These are phyloP conservation scores for Juglanconis juglandina DNA, from an alignment of 2,329 filamentous ascomycete genomes.

Conservation along the genomic window DNA sequence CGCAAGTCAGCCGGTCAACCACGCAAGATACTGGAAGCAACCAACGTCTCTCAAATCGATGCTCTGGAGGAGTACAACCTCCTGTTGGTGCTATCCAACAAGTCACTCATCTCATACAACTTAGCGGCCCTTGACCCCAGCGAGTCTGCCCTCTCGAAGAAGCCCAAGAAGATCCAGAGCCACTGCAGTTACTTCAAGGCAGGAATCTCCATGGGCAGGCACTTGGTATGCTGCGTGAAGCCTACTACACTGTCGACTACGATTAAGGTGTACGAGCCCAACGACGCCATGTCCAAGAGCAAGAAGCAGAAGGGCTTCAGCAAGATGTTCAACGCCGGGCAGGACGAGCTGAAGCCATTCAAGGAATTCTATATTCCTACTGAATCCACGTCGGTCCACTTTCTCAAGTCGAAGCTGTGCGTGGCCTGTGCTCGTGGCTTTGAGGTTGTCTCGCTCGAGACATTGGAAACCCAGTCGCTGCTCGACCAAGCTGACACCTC, in stretches of 20 bases:
- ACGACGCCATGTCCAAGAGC: constrained; percentile 87
- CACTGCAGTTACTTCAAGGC: constrained; percentile 99
- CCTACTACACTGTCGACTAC: constrained; percentile 89
- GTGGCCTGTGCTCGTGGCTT: constrained; percentile 94
- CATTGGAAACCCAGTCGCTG: constrained; percentile 94
- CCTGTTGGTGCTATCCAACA: constrained; percentile 86
- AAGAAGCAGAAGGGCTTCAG: constrained; percentile 94
- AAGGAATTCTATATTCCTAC: constrained; percentile 99
- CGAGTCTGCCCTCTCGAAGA: constrained; percentile 75
- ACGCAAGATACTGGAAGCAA: constrained; percentile 77
- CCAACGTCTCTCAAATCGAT: constrained; percentile 89
- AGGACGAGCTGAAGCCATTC: constrained; percentile 93
- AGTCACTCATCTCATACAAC: constrained; percentile 85
- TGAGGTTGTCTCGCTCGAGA: constrained; percentile 94
- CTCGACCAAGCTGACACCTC: constrained; percentile 97
- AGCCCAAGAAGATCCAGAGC: constrained; percentile 92
- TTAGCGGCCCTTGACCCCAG: constrained; percentile 81
- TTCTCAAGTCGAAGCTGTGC: constrained; percentile 92
- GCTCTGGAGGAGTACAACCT: constrained; percentile 94
- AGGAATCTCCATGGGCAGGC: constrained; percentile 88
- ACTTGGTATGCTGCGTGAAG: constrained; percentile 95
- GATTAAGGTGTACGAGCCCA: constrained; percentile 98
- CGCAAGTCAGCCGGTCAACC: constrained; percentile 79
- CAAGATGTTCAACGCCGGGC: constrained; percentile 90
- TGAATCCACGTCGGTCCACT: constrained; percentile 97